Base-by-base conservation (phyloP, 2,329 filamentous ascomycete species). In the Stagonosporopsis tanaceti region DNA sequence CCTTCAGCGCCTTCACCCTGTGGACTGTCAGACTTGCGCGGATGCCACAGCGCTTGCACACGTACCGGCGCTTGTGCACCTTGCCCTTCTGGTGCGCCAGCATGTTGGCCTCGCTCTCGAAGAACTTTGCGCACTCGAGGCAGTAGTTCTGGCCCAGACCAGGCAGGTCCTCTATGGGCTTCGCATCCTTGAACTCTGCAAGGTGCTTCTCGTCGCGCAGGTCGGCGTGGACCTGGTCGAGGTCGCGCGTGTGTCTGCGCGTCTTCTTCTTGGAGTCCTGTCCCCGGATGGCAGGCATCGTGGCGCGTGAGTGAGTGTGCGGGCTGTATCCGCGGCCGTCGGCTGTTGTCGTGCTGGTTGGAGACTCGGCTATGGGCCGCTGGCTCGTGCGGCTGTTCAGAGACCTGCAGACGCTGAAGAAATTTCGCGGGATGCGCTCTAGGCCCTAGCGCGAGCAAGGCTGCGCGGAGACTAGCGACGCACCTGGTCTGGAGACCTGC, bases 101-200 rank as follows among this genome's bases (percentile, higher is more conserved):
- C 56, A 96, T 81, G 67, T 91, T 96, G 68, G 85, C 77, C 65
- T 95, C 90, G 47, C 88, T 90, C 76, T 98, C 94, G 76, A 96
- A 98, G 89, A 92, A 98, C 80, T 96, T 98, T 62, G 95, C 90
- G 77, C 95, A 99, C 78, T 97, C 91, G 15, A 90, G 83, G 77
- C 95, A 99, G 78, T 97, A 98, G 75, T 89, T 89, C 67, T 87
- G 84, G 25, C 95, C 95, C 46, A 97, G 82, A 0, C 88, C 94
- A 3, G 95, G 95, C 34, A 97, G 84, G 70, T 98, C 95, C 74
- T 98, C 94, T 22, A 85, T 80, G 6, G 89, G 87, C 73, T 97
- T 96, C 40, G 88, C 86, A 47, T 87, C 85, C 74, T 93, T 90
- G 82, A 89, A 93, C 64, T 91, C 86, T 44, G 87, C 80, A 32